Percentiles rank a stretch among this genome's conserved stretches.
These are phyloP conservation scores for Eucalyptus melliodora DNA, from an alignment of 345 rosid genomes.

Conservation along the genomic window DNA sequence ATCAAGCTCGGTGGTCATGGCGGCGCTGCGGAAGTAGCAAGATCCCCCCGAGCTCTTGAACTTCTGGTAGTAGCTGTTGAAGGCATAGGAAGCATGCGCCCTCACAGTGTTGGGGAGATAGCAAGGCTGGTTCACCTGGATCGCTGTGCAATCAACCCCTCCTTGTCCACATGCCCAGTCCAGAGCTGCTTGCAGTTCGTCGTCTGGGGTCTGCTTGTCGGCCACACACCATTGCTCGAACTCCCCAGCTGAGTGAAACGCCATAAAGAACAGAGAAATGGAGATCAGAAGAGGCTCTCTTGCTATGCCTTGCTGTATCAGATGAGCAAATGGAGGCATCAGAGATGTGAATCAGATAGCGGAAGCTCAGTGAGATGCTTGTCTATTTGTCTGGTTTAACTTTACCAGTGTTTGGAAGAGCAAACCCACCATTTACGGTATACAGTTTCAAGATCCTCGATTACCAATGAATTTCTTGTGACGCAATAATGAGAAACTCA, in stretches of 20 bases:
- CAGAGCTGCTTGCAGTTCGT: conserved; percentile 44
- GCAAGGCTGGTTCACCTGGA: conserved; percentile 51
- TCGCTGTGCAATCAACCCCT: conserved; percentile 52
- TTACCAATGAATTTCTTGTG: background rate
- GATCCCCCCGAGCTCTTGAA: conserved; percentile 56
- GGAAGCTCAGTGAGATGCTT: background rate
- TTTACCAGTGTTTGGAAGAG: background rate
- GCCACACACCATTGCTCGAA: conserved; percentile 77
- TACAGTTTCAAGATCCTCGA: background rate
- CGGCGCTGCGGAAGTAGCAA: conserved; percentile 77
- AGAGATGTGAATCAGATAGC: background rate
- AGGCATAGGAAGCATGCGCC: conserved; percentile 72
- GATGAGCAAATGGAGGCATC: background rate
- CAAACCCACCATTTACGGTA: background rate
- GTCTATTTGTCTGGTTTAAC: background rate
- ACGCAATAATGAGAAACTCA: background rate
- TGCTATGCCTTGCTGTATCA: background rate
- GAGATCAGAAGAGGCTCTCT: background rate
- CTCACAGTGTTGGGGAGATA: conserved; percentile 54
- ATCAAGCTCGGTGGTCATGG: conserved; percentile 57
- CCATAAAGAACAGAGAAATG: background rate
- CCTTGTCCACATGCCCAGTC: conserved; percentile 69
- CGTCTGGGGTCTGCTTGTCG: conserved; percentile 62
- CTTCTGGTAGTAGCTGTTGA: conserved; percentile 63
- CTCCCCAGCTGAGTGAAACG: conserved; percentile 18